Evolutionary conservation across 371 early-diverging fungal genomes (phyloP).

Genomic region (Lichtheimia hyalospora): DNA sequence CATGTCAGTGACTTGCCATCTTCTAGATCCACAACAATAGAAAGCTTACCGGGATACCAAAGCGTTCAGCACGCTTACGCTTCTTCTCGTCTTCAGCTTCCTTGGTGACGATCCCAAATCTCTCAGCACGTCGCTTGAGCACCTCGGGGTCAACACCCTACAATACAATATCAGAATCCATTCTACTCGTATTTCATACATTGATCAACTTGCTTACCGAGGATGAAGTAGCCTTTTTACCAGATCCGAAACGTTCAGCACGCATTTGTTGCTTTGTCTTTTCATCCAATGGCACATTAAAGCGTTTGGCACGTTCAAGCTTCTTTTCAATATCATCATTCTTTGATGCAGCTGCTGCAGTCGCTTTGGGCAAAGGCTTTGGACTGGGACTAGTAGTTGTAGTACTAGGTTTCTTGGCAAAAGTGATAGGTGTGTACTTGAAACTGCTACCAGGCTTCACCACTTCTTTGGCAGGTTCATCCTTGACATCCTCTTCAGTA

Average conservation of each 20-base stretch:
- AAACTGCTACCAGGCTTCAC: slow-evolving; percentile 27
- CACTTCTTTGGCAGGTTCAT: slow-evolving; percentile 3
- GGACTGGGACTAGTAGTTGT: not conserved
- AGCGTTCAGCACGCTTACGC: slow-evolving; percentile 64
- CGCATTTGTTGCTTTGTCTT: slow-evolving; percentile 40
- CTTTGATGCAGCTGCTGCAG: not conserved
- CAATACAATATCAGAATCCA: not conserved
- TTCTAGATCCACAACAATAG: too few species aligned
- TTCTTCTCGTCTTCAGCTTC: slow-evolving; percentile 66
- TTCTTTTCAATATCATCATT: slow-evolving; percentile 35
- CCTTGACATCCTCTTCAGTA: slow-evolving; percentile 5
- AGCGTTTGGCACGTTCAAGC: slow-evolving; percentile 58
- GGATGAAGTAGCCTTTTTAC: not conserved
- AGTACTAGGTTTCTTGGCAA: slow-evolving; percentile 21
- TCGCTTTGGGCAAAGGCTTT: not conserved
- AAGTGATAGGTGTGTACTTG: slow-evolving; percentile 44
- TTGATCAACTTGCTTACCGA: not conserved
- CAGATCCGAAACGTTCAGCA: slow-evolving; percentile 41
- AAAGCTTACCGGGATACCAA: slow-evolving; percentile 23
- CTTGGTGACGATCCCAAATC: slow-evolving; percentile 42
- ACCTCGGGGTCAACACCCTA: slow-evolving; percentile 44
- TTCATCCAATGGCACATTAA: slow-evolving; percentile 49
- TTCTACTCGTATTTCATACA: not conserved
- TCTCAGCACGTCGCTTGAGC: slow-evolving; percentile 51
- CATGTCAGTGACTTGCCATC: not conserved